Evolutionary conservation across 345 rosid species (phyloP), one percentile per base, ranked within the genome.

Genomic region (Acer yangbiense): DNA sequence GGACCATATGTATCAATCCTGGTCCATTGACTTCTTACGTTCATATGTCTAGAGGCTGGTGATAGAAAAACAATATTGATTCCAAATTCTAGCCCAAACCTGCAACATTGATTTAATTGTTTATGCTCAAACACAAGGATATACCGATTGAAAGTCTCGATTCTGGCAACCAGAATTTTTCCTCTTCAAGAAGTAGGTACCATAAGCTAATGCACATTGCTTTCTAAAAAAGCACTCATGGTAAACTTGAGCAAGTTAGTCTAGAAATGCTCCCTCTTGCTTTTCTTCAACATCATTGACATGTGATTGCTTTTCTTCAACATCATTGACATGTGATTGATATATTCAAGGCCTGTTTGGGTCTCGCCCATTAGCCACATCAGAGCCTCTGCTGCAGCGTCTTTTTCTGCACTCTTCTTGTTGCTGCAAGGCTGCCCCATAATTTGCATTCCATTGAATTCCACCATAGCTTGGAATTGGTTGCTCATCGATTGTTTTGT

Each of bases 351-450:
- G 67, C 87, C 86, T 10, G 86, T 82, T 77, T 76, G 83, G 23
- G 85, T 76, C 68, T 87, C 88, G 55, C 91, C 88, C 90, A 84
- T 85, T 80, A 95, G 83, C 93, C 92, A 92, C 84, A 83, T 89
- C 78, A 95, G 84, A 81, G 98, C 97, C 85, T 92, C 94, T 18
- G 97, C 93, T 18, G 97, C 98, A 14, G 98, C 99, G 81, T 95
- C 99, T 74, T 95, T 95, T 89, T 95, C 99, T 1, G 98, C 98
- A 71, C 84, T 87, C 82, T 93, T 95, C 89, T 95, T 95, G 88
- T 89, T 92, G 88, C 76, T 85, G 87, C 90, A 92, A 79, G 96
- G 96, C 76, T 85, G 91, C 44, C 99, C 98, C 85, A 86, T 90
- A 71, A 91, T 85, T 82, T 91, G 87, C 85, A 85, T 86, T 54